Conservation (phyloP, 495 filamentous ascomycete genomes). For the Penicillium manginii region DNA sequence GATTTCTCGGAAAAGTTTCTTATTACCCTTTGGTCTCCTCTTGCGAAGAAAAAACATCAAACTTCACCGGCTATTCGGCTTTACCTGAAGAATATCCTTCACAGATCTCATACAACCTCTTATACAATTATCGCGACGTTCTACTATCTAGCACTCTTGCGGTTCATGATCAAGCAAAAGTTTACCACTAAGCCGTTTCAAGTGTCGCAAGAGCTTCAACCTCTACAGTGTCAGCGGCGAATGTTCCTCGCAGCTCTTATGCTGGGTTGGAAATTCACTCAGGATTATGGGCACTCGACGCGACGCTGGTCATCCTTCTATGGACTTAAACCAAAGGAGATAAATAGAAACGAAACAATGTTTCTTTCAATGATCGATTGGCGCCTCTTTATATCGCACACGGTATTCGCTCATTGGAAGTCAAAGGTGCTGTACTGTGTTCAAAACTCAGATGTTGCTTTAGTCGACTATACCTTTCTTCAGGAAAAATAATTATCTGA, state of each 20-base stretch:
- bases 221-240: not conserved
- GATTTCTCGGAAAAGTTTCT: not conserved
- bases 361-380: not conserved
- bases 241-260: not conserved
- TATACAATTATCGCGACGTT: not conserved
- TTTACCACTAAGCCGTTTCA: not conserved
- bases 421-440: not conserved
- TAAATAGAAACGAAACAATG: not conserved
- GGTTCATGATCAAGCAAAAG: not conserved
- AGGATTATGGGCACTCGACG: slow-evolving; percentile 1
- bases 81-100: not conserved
- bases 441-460: not conserved
- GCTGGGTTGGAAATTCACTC: not conserved
- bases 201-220: not conserved
- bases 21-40: not conserved
- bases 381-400: not conserved
- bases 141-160: not conserved
- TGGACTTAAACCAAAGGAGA: not conserved
- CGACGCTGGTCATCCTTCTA: not conserved
- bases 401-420: not conserved
- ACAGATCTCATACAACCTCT: not conserved
- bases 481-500: not conserved
- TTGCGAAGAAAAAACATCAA: not conserved
- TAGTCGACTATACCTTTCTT: not conserved
- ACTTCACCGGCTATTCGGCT: not conserved